Evolutionary conservation across 2,329 filamentous ascomycete genomes (phyloP), one percentile per base, ranked within the genome.

Genomic region (Colletotrichum sp.): DNA sequence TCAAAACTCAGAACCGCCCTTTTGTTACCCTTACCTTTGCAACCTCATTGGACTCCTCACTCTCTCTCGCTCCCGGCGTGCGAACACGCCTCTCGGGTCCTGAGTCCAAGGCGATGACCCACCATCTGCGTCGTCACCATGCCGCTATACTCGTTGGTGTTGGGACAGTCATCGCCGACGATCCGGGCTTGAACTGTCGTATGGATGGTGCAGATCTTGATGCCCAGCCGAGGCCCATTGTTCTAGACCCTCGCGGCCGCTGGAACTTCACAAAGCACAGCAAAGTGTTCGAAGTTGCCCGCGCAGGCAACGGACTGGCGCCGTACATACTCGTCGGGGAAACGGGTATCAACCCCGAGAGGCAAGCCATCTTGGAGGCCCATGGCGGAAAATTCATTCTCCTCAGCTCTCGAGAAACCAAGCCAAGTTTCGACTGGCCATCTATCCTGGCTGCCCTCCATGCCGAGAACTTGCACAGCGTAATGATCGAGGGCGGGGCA

Each of bases 401-500:
- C 10, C 74, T 92, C 7, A 78, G 78, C 18, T 26, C 64, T 39
- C 59, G 49, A 8, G 30, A 72, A 78, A 82, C 75, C 82, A 86
- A 62, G 81, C 83, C 70, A 82, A 86, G 88, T 71, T 89, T 94
- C 77, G 84, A 87, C 21, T 98, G 95, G 95, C 83, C 84, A 13
- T 88, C 89, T 55, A 89, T 98, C 18, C 85, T 98, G 34, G 84
- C 84, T 21, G 86, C 87, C 5, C 83, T 98, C n/a, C 78, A 80
- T 39, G 83, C 82, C 1, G 88, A 94, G 79, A 92, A 92, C 2
- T 86, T 98, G 60, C 84, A 85, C 69, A 98, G 95, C 82, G 88
- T 98, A 74, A 98, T 98, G 96, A 90, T 99, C 65, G 96, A 99
- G 84, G 96, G 96, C 0, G 96, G 96, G 13, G 96, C 91, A 1